Conservation (phyloP, 257 asterid species). For the Ilex aquifolium region DNA sequence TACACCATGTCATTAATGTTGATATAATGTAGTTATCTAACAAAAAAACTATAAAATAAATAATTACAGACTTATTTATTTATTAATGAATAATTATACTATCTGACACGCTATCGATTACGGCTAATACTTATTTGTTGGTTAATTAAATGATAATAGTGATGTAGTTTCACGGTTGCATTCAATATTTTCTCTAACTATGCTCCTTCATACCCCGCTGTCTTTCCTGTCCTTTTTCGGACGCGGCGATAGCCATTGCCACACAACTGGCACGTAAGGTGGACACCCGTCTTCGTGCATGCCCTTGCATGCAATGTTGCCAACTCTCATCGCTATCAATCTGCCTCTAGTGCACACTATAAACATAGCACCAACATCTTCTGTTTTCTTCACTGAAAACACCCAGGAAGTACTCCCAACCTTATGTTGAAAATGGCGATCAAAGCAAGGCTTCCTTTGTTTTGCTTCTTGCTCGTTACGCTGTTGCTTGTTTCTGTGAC, state of each 20-base stretch:
- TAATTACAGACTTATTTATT: no score
- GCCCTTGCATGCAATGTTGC: slow-evolving; percentile 2
- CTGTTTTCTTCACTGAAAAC: slow-evolving; percentile 1
- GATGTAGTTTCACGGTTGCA: no score
- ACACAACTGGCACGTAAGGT: slow-evolving; percentile 14
- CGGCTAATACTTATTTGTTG: no score
- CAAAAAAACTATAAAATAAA: no score
- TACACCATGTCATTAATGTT: no score
- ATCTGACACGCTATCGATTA: no score
- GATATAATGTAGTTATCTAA: no score
- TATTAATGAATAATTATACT: no score
- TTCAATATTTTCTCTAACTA: no score
- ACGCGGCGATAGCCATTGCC: not conserved
- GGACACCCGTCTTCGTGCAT: slow-evolving; percentile 43
- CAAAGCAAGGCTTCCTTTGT: not conserved
- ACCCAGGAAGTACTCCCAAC: not conserved
- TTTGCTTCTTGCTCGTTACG: slow-evolving; percentile 6
- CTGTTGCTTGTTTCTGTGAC: slow-evolving; percentile 25
- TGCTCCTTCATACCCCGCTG: not conserved
- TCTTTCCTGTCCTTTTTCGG: not conserved
- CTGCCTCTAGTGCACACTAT: slow-evolving; percentile 7
- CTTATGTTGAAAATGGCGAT: not conserved
- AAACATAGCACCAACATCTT: slow-evolving; percentile 3
- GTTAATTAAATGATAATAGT: no score
- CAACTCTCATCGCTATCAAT: slow-evolving; percentile 12